These are phyloP conservation scores for Corniculantispora saksenae DNA, from an alignment of 2,329 filamentous ascomycete species.

Conservation along the genomic window DNA sequence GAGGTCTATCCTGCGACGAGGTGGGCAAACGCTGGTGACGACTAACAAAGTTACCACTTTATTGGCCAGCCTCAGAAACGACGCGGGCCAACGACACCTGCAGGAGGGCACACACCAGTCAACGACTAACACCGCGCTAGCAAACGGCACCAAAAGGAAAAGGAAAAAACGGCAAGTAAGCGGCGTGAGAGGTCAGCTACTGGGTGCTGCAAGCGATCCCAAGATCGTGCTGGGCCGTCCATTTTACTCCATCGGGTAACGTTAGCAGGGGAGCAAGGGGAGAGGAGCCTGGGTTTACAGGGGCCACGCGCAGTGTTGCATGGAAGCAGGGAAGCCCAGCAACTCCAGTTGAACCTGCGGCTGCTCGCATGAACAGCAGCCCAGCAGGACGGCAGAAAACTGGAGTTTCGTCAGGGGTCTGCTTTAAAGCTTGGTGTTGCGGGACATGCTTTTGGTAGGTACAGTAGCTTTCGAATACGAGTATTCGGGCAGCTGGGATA, in stretches of 20 bases:
- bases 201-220: conserved; percentile 1
- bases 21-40: background rate
- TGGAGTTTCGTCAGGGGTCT: background rate
- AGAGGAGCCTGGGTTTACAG: background rate
- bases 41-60: background rate
- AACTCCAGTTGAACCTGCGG: background rate
- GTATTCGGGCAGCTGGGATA: background rate
- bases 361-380: background rate
- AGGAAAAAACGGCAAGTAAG: background rate
- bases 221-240: conserved; percentile 9
- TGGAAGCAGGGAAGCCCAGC: background rate
- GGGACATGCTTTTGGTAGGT: background rate
- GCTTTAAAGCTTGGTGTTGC: background rate
- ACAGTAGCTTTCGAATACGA: background rate
- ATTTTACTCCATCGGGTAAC: conserved; percentile 9
- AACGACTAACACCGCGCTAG: background rate
- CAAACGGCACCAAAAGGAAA: background rate
- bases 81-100: background rate
- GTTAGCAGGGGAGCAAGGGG: background rate
- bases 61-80: background rate
- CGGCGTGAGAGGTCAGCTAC: background rate
- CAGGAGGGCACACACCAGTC: background rate
- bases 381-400: background rate
- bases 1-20: background rate
- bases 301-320: background rate